phyloP scores from a whole-genome alignment of 176 grass and related monocot genomes.

The Rhipidocladum racemiflorum region DNA sequence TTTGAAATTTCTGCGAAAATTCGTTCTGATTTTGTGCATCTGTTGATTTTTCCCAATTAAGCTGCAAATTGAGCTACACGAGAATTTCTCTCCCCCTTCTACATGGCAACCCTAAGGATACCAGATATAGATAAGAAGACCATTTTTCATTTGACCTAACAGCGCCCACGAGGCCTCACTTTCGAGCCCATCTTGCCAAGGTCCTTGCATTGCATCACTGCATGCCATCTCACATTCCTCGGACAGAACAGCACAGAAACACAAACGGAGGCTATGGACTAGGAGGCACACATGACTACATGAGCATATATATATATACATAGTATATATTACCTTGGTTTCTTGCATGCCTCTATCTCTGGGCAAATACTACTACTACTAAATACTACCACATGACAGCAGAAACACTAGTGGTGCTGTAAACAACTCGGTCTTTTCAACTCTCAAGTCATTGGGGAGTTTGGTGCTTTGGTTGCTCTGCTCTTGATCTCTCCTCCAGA shows the following conservation, averaged over 20 bases:
- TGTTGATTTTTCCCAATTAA: neutral
- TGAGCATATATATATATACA: neutral
- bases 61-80: neutral
- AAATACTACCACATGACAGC: neutral
- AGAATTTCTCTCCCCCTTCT: neutral
- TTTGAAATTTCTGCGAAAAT: neutral
- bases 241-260: neutral
- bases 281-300: no score
- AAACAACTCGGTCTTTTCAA: constrained; percentile 27
- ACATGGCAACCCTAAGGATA: neutral
- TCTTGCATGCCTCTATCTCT: constrained; percentile 25
- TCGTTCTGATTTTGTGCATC: neutral
- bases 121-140: neutral
- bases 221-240: neutral
- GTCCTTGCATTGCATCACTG: neutral
- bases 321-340: neutral
- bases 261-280: neutral
- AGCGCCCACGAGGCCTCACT: neutral
- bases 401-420: neutral
- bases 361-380: neutral
- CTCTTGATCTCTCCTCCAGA: constrained; percentile 39
- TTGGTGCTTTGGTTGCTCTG: neutral
- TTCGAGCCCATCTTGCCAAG: neutral
- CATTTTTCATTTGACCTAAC: neutral
- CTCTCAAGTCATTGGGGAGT: neutral